Conservation (phyloP, 148 eudicot genomes). For the Beta vulgaris region DNA sequence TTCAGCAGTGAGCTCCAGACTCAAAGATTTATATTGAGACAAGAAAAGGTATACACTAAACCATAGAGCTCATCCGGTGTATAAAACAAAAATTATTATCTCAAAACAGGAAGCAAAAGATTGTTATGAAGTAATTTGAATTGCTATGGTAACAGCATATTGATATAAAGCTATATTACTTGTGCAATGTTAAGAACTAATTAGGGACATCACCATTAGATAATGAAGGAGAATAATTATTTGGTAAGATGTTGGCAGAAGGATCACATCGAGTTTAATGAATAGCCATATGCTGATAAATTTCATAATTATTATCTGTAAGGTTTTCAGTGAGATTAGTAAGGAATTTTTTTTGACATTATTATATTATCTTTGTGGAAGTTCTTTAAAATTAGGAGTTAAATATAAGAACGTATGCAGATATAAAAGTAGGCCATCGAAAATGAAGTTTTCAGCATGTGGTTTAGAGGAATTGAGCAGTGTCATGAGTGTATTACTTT, state of each 20-base stretch:
- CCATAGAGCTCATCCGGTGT: neutral
- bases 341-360: neutral
- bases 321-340: too few species aligned
- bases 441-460: neutral
- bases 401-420: neutral
- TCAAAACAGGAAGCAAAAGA: neutral
- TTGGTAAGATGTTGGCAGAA: neutral
- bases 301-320: too few species aligned
- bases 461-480: neutral
- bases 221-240: neutral
- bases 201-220: neutral
- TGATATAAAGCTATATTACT: neutral
- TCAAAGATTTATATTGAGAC: neutral
- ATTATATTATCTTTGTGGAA: neutral
- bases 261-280: neutral
- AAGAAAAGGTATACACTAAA: neutral
- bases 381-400: neutral
- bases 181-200: neutral
- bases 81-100: neutral
- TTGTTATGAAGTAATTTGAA: neutral
- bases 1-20: slow-evolving; percentile 17
- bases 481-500: neutral
- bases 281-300: neutral
- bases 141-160: neutral
- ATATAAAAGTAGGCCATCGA: neutral